These are phyloP conservation scores for Sechiopsis laciniata DNA, from an alignment of 306 rosid genomes.

Conservation along the genomic window DNA sequence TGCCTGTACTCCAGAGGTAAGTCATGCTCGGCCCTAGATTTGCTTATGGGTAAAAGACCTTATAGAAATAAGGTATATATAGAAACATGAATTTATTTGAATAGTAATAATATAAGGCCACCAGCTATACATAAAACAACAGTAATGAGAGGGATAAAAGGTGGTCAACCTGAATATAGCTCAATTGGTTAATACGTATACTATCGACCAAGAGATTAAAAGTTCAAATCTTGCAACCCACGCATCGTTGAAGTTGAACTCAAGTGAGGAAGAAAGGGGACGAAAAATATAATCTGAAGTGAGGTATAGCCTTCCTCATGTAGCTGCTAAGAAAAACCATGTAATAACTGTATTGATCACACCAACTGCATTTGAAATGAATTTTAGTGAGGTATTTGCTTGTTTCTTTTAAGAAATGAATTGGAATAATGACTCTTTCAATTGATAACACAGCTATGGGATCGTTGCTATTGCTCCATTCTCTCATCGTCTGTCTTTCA, in stretches of 20 bases:
- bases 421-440: neutral
- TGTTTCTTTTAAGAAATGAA: too few relatives aligned
- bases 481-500: conserved; percentile 87
- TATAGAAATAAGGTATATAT: neutral
- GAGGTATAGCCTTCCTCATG: neutral
- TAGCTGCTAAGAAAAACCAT: neutral
- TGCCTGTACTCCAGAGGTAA: conserved; percentile 77
- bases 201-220: too few relatives aligned
- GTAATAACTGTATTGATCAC: neutral
- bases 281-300: too few relatives aligned
- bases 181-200: too few relatives aligned
- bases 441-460: conserved; percentile 56
- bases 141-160: too few relatives aligned
- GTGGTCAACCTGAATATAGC: too few relatives aligned
- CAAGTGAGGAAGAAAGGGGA: too few relatives aligned
- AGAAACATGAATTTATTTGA: neutral
- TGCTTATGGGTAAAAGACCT: neutral
- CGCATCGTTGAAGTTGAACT: too few relatives aligned
- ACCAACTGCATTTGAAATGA: neutral
- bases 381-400: too few relatives aligned
- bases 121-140: too few relatives aligned
- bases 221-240: too few relatives aligned
- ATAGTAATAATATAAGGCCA: too few relatives aligned
- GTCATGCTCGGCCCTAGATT: neutral
- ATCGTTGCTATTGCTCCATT: conserved; percentile 89